A percentile compares a stretch with the other conserved stretches of the same genome.
phyloP scores from a whole-genome alignment of 768 basidiomycete species.

The Pleurotus pulmonarius region DNA sequence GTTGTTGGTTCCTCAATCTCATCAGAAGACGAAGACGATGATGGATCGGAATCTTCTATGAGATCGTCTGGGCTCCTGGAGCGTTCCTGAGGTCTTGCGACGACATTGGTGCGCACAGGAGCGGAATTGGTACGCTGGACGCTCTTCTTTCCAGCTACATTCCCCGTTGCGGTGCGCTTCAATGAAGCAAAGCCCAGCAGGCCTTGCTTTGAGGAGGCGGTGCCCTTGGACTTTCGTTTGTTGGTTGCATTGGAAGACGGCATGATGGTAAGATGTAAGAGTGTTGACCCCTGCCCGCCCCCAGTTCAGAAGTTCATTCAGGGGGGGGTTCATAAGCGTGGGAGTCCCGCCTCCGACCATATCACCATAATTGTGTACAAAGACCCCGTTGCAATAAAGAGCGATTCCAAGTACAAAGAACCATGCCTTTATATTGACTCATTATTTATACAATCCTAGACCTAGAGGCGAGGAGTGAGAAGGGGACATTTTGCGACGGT shows the following conservation, averaged over 20 bases:
- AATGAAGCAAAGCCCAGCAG: constrained; percentile 41
- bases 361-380: no score
- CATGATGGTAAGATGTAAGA: constrained; percentile 3
- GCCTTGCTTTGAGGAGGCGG: constrained; percentile 35
- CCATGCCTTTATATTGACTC: no score
- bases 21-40: neutral
- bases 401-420: no score
- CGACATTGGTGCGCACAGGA: constrained; percentile 5
- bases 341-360: no score
- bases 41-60: neutral
- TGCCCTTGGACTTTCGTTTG: constrained; percentile 6
- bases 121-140: constrained; percentile 9
- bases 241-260: constrained; percentile 1
- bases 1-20: neutral
- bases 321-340: no score
- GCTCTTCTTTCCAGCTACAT: constrained; percentile 18
- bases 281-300: neutral
- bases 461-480: no score
- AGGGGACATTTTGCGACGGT: no score
- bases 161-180: constrained; percentile 38
- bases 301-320: no score
- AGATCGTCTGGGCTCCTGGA: neutral
- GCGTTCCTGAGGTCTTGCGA: constrained; percentile 10
- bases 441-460: no score
- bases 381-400: no score